These are phyloP conservation scores for Periconia sp. DNA, from an alignment of 2,329 filamentous ascomycete species.

Conservation along the genomic window DNA sequence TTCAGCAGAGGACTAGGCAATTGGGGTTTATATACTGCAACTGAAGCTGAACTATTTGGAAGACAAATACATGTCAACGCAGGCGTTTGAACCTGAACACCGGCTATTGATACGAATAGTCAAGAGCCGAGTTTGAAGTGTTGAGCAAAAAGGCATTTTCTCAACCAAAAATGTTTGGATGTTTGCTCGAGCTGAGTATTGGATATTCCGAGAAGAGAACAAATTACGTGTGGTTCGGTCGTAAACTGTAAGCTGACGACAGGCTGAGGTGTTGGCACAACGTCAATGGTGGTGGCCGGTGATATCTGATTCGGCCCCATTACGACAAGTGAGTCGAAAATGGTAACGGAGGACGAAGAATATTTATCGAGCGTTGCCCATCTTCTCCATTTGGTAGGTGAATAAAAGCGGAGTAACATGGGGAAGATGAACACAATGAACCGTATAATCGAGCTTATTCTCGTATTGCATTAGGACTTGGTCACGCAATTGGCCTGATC, in stretches of 20 bases:
- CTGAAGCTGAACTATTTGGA: neutral
- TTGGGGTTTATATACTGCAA: neutral
- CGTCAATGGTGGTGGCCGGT: neutral
- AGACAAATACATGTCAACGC: too few relatives aligned
- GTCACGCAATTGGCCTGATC: too few relatives aligned
- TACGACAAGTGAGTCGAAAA: neutral
- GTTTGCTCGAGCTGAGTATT: too few relatives aligned
- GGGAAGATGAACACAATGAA: too few relatives aligned
- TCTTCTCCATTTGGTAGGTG: neutral
- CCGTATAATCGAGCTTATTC: too few relatives aligned
- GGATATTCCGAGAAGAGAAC: too few relatives aligned
- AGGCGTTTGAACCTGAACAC: neutral
- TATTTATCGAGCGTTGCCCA: neutral
- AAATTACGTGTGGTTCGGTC: neutral
- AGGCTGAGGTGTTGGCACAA: neutral
- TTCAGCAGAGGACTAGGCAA: too few relatives aligned
- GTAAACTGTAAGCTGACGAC: neutral
- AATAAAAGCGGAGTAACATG: too few relatives aligned
- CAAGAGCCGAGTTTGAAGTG: neutral
- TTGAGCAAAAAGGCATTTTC: neutral
- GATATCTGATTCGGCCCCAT: neutral
- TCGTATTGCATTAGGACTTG: too few relatives aligned
- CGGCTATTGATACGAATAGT: neutral
- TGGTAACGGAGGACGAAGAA: neutral
- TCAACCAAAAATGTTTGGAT: neutral